A percentile compares a stretch with the other conserved stretches of the same genome.
Conservation (phyloP, 2,329 filamentous ascomycete genomes). For the Trichoderma sp. region DNA sequence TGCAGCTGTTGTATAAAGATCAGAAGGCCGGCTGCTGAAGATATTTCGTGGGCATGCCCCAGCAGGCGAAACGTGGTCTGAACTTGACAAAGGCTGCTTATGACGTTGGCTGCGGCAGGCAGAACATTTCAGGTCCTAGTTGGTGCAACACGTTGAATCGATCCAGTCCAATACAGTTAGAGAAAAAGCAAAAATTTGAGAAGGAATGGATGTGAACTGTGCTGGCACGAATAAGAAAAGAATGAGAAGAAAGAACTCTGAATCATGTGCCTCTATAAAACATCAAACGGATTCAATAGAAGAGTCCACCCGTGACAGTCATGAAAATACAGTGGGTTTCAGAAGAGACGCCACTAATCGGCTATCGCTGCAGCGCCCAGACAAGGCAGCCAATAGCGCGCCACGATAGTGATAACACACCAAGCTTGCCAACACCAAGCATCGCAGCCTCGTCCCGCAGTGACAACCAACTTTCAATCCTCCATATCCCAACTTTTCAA, state of each 20-base stretch:
- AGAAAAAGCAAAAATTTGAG: not conserved
- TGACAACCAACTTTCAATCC: slow-evolving; percentile 1
- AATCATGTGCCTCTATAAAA: not conserved
- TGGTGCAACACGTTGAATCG: not conserved
- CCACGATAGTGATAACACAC: not conserved
- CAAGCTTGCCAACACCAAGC: not conserved
- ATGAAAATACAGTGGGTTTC: not conserved
- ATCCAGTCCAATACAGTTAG: not conserved
- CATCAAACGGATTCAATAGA: not conserved
- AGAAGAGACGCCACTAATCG: not conserved
- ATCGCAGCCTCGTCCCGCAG: slow-evolving; percentile 20
- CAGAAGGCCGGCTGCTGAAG: too few relatives aligned
- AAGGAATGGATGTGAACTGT: not conserved
- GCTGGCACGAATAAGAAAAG: not conserved
- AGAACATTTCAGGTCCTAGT: not conserved
- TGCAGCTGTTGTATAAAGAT: not conserved
- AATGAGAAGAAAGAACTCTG: not conserved
- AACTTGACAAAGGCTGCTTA: not conserved
- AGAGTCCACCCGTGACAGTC: not conserved
- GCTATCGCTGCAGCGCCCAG: not conserved
- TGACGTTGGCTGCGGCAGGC: not conserved
- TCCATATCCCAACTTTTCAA: not conserved
- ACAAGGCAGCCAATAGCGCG: slow-evolving; percentile 17
- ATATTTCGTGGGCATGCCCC: not conserved
- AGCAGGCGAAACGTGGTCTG: slow-evolving; percentile 18